Evolutionary conservation across 1,139 yeast species (phyloP).

Genomic region (Arxiozyma heterogenica): DNA sequence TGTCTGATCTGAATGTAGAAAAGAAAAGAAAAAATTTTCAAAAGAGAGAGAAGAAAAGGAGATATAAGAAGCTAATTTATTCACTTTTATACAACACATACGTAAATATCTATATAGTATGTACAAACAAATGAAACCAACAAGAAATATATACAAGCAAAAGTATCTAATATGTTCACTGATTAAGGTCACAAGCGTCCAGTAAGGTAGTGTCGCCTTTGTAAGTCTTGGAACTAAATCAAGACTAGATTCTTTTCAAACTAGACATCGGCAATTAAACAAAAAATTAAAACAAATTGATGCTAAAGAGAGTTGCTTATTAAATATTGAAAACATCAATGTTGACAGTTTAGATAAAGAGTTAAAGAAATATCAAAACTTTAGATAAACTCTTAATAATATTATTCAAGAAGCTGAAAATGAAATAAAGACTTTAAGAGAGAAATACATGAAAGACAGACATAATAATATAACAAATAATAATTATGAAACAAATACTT

Average conservation of each 20-base stretch:
- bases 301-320: not conserved
- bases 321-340: not conserved
- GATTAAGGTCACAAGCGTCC: not conserved
- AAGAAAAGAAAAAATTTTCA: no score
- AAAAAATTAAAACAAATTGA: not conserved
- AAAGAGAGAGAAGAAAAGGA: no score
- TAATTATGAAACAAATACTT: no score
- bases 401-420: not conserved
- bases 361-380: not conserved
- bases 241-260: not conserved
- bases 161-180: no score
- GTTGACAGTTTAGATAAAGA: not conserved
- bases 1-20: no score
- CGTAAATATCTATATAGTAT: no score
- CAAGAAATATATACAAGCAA: no score
- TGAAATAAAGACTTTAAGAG: not conserved
- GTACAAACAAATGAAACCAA: no score
- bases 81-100: no score
- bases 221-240: not conserved
- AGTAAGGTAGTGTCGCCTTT: not conserved
- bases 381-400: not conserved
- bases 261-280: not conserved
- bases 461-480: no score
- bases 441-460: not conserved
- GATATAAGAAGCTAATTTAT: no score